A percentile compares a stretch with the other conserved stretches of the same genome.
These are phyloP conservation scores for Leccinum rimulosum DNA, from an alignment of 768 basidiomycete species.

Conservation along the genomic window DNA sequence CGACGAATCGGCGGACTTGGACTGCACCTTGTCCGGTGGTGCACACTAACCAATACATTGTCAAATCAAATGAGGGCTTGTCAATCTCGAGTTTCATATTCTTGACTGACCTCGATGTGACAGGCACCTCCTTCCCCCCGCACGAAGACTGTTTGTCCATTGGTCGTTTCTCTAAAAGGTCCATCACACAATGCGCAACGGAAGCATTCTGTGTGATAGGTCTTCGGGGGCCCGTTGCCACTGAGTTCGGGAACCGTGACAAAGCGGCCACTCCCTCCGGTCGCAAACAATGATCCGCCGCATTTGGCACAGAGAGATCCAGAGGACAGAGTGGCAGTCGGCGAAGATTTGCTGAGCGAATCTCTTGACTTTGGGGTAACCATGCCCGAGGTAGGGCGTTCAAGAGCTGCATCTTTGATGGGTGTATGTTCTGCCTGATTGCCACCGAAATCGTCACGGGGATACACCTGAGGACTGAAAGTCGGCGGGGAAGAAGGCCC, in stretches of 20 bases:
- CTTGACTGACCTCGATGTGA: slow-evolving; percentile 52
- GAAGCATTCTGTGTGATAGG: slow-evolving; percentile 77
- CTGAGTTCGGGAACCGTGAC: slow-evolving; percentile 63
- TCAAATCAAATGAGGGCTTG: slow-evolving; percentile 10
- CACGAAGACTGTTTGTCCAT: slow-evolving; percentile 71
- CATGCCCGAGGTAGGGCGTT: slow-evolving; percentile 21
- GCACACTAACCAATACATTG: slow-evolving; percentile 36
- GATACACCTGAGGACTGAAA: slow-evolving; percentile 31
- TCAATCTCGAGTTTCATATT: not conserved
- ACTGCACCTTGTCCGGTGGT: slow-evolving; percentile 34
- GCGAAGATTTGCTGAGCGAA: slow-evolving; percentile 24
- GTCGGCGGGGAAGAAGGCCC: slow-evolving; percentile 52
- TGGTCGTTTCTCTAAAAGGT: slow-evolving; percentile 56
- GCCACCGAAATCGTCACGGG: slow-evolving; percentile 10
- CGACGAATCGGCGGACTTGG: slow-evolving; percentile 12
- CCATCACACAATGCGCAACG: slow-evolving; percentile 65
- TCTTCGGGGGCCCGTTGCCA: slow-evolving; percentile 43
- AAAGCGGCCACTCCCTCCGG: slow-evolving; percentile 59
- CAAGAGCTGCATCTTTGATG: slow-evolving; percentile 5
- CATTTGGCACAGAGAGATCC: slow-evolving; percentile 62
- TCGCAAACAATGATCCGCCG: slow-evolving; percentile 52
- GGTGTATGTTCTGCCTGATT: slow-evolving; percentile 9
- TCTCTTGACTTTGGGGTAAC: slow-evolving; percentile 30
- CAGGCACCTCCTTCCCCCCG: slow-evolving; percentile 62
- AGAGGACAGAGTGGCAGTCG: slow-evolving; percentile 33